phyloP scores from a whole-genome alignment of 2,329 filamentous ascomycete species.

The Beauveria medogensis region DNA sequence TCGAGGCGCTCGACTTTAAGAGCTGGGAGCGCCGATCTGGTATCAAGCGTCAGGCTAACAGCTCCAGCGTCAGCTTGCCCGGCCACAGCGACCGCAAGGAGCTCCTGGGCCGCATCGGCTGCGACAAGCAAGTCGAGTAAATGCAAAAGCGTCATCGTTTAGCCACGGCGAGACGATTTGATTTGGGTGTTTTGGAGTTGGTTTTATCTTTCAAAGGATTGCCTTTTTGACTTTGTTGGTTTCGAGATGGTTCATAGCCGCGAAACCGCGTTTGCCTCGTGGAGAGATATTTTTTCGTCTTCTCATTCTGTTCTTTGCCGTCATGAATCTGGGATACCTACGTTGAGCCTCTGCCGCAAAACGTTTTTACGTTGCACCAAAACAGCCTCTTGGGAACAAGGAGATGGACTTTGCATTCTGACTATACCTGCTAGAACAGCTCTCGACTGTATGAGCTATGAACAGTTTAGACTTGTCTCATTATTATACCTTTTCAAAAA shows the following conservation, averaged over 20 bases:
- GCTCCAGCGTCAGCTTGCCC: constrained; percentile 56
- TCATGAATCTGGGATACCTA: constrained; percentile 10
- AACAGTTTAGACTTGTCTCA: constrained; percentile 3
- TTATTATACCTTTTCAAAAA: not conserved
- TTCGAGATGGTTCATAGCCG: not conserved
- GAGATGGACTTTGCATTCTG: constrained; percentile 3
- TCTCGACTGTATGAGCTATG: constrained; percentile 8
- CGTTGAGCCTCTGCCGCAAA: not conserved
- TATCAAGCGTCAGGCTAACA: constrained; percentile 44
- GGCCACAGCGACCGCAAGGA: constrained; percentile 73
- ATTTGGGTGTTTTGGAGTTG: constrained; percentile 4
- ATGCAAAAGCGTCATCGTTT: not conserved
- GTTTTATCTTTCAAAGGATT: not conserved
- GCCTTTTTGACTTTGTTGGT: not conserved
- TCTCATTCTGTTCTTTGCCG: not conserved
- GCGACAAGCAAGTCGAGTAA: constrained; percentile 62
- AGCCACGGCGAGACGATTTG: not conserved
- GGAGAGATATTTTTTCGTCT: not conserved
- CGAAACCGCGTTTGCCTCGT: no score
- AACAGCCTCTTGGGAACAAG: not conserved
- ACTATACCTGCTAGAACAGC: constrained; percentile 10
- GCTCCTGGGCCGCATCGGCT: constrained; percentile 72
- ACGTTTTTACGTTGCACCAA: not conserved
- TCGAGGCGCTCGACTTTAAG: constrained; percentile 61
- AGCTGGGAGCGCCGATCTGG: constrained; percentile 51